Base-by-base conservation (phyloP, 345 rosid genomes). In the Gossypium herbaceum region DNA sequence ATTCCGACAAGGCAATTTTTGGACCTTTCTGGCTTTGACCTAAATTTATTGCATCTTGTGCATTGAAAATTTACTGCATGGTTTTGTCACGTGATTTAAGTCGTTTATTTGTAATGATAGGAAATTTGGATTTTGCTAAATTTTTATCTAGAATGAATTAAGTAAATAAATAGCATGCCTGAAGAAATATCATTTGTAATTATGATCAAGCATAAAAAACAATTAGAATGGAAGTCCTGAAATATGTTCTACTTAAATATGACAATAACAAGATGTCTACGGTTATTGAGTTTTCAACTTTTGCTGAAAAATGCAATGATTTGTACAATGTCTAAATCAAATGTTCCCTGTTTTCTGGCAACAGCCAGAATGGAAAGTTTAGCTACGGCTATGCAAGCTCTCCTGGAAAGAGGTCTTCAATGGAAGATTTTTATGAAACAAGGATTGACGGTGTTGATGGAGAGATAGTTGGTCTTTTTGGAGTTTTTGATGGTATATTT, bases 371-470 rank as follows among this genome's bases (percentile, higher is more conserved):
- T 65, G 94, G 93, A 79, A 93, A 85, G 82, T 96, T 96, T 86
- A 93, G 98, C 82, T 96, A 93, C 80, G 99, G 99, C 80, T 96
- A 88, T 86, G 97, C 99, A 77, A 93, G 98, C 86, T 91, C 97
- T 68, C 94, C 93, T 0, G 99, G 99, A 73, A 96, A 93, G 77
- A 86, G 99, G 80, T 86, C 98, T 80, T 92, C 97, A 24, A 96
- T 96, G 99, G 99, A 96, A 84, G 99, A 96, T 76, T 96, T 93
- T 61, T 93, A 93, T 65, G 99, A 96, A 81, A 93, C 98, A 63
- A 86, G 97, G 80, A 93, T 96, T 65, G 97, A 90, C 81, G 97
- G 92, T 60, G 92, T 96, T 78, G 88, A 88, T 19, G 99, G 97
- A 57, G 93, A 93, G 80, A 93, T 92, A 66, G 97, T 96, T 81